A percentile compares a stretch with the other conserved stretches of the same genome.
phyloP scores from a whole-genome alignment of 768 basidiomycete species.

The Boletus huronensis region DNA sequence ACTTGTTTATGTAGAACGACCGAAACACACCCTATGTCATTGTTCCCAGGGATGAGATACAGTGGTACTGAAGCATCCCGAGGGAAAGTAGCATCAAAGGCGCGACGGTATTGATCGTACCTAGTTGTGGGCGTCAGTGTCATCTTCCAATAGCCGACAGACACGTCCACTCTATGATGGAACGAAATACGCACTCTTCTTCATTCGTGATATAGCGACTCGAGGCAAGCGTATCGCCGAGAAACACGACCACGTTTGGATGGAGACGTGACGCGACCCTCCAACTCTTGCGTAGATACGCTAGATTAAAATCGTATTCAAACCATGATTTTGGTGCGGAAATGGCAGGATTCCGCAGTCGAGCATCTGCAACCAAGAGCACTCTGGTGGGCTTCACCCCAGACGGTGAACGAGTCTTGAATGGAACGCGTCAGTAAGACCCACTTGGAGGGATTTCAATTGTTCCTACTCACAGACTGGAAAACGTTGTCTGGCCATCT shows the following conservation, averaged over 20 bases:
- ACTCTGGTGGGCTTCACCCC: slow-evolving; percentile 46
- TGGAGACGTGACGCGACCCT: slow-evolving; percentile 51
- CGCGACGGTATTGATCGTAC: slow-evolving; percentile 53
- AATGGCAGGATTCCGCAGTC: slow-evolving; percentile 44
- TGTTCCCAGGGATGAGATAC: slow-evolving; percentile 76
- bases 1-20: background rate
- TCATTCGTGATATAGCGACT: slow-evolving; percentile 52
- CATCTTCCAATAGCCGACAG: background rate
- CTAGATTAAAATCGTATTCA: slow-evolving; percentile 47
- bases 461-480: slow-evolving; percentile 24
- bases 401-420: slow-evolving; percentile 13
- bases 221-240: slow-evolving; percentile 74
- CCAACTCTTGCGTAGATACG: slow-evolving; percentile 69
- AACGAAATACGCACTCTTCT: slow-evolving; percentile 48
- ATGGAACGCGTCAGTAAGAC: slow-evolving; percentile 2
- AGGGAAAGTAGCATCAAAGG: slow-evolving; percentile 63
- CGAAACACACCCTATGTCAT: slow-evolving; percentile 61
- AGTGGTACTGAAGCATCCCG: slow-evolving; percentile 37
- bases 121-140: slow-evolving; percentile 36
- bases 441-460: background rate
- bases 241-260: slow-evolving; percentile 66
- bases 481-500: slow-evolving; percentile 51
- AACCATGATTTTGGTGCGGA: slow-evolving; percentile 37
- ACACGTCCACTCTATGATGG: slow-evolving; percentile 14
- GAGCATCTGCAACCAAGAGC: slow-evolving; percentile 67